Evolutionary conservation across 179 eudicot species (phyloP), one percentile per base, ranked within the genome.

Genomic region (Pouteria campechiana): DNA sequence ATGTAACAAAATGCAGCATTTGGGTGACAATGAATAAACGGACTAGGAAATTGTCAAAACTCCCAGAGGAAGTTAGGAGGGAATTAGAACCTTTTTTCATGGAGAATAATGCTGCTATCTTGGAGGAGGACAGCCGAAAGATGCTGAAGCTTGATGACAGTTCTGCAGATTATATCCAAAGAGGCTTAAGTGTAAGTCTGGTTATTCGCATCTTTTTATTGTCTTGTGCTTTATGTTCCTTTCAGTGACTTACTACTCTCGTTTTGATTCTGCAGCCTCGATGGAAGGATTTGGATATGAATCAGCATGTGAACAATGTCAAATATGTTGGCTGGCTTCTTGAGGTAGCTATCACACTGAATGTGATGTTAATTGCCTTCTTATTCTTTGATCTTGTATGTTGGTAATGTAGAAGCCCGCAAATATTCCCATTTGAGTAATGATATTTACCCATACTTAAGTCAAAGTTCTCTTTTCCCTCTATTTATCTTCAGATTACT

Each of bases 1-100:
- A 28, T 23, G 41, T 36, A 7, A 48, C 7, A 49, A 38, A 13
- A 42, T 64, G 60, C 68, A 86, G 93, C 52, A 64, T 65, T 21
- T 81, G 90, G 90, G 98, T 90, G 38, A 76, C 86, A 95, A 89
- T 89, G 97, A 89, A 89, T 73, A 81, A 81, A 61, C 57, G 63
- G 34, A 89, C 97, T 2, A 66, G 98, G 72, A 74, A 68, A 57
- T 60, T 90, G 35, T 68, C 95, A 6, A 90, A 86, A 70, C 70
- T 90, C 64, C 98, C 98, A 12, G 90, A 86, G 42, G 98, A 90
- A 75, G 98, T 82, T 18, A 79, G 94, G 25, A 79, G 50, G 12
- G 98, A 90, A 61, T 85, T 90, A 31, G 78, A 70, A 42, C 66
- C 81, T 7, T 75, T 60, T 62, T 76, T 90, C 67, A 69, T 73